phyloP scores from a whole-genome alignment of 805 yeast species.

The Ogataea siamensis region DNA sequence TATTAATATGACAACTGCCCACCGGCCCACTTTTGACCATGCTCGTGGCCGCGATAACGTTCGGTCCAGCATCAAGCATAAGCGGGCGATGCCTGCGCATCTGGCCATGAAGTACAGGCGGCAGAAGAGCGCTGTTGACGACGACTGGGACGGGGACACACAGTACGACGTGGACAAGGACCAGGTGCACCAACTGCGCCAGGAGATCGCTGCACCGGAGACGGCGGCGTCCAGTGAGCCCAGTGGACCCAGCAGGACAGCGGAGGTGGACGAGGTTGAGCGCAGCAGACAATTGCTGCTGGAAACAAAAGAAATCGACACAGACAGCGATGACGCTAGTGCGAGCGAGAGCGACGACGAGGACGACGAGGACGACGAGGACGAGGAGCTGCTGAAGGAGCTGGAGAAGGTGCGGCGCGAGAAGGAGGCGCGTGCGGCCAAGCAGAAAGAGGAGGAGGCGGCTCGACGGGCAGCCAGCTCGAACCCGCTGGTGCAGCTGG shows the following conservation, averaged over 20 bases:
- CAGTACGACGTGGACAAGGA: constrained; percentile 33
- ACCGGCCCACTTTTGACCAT: constrained; percentile 65
- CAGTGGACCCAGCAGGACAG: too few relatives aligned
- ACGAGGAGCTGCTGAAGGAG: constrained; percentile 41
- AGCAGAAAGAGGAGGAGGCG: constrained; percentile 28
- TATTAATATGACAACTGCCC: constrained; percentile 59
- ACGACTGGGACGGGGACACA: constrained; percentile 39
- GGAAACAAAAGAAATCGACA: constrained; percentile 29
- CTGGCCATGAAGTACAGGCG: constrained; percentile 48
- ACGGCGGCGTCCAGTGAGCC: too few relatives aligned
- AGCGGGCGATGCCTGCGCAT: constrained; percentile 55
- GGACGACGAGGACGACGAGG: constrained; percentile 27
- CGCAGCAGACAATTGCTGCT: constrained; percentile 17
- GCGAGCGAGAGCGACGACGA: constrained; percentile 8
- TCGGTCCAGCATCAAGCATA: constrained; percentile 49
- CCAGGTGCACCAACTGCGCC: constrained; percentile 20
- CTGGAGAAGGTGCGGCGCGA: constrained; percentile 39
- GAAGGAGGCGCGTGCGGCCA: constrained; percentile 27
- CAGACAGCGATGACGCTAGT: constrained; percentile 20
- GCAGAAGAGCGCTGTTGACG: constrained; percentile 21
- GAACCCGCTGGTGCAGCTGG: constrained; percentile 28
- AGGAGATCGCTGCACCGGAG: too few relatives aligned
- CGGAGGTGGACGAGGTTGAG: constrained; percentile 33
- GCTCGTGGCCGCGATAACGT: constrained; percentile 52
- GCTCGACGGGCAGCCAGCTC: constrained; percentile 24